These are phyloP conservation scores for Nitzschia inconspicua DNA, from an alignment of 108 stramenopile genomes.

Conservation along the genomic window DNA sequence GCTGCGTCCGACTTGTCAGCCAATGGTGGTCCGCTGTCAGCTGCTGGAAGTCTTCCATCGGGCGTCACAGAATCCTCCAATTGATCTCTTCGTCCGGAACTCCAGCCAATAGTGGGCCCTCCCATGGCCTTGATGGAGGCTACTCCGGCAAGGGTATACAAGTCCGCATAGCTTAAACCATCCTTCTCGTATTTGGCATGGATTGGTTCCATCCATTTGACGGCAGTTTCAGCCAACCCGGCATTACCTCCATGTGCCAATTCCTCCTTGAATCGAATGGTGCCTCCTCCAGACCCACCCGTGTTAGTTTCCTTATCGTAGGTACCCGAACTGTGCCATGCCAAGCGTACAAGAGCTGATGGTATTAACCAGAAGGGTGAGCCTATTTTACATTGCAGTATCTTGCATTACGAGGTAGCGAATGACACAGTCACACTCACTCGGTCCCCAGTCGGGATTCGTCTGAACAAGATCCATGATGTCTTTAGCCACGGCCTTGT, in stretches of 20 bases:
- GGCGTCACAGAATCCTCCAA: conserved; percentile 35
- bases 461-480: too few species aligned
- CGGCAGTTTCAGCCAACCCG: conserved; percentile 55
- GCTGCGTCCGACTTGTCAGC: conserved; percentile 58
- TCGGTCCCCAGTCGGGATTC: too few species aligned
- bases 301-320: conserved; percentile 51
- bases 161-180: conserved; percentile 71
- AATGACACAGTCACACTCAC: too few species aligned
- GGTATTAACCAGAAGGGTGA: too few species aligned
- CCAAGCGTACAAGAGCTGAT: too few species aligned
- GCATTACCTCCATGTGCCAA: conserved; percentile 73
- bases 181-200: conserved; percentile 67
- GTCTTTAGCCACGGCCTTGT: too few species aligned
- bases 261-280: conserved; percentile 75
- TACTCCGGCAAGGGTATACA: conserved; percentile 79
- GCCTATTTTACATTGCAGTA: too few species aligned
- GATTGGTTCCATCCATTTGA: conserved; percentile 56
- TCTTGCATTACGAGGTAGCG: too few species aligned
- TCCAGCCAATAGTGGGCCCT: conserved; percentile 62
- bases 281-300: conserved; percentile 57
- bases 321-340: conserved; percentile 78
- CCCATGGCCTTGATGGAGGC: conserved; percentile 55
- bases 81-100: conserved; percentile 53
- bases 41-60: conserved; percentile 85
- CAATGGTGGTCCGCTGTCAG: conserved; percentile 62